Evolutionary conservation across 2,329 filamentous ascomycete genomes (phyloP), one percentile per base, ranked within the genome.

Genomic region (Colletotrichum echinochloae): DNA sequence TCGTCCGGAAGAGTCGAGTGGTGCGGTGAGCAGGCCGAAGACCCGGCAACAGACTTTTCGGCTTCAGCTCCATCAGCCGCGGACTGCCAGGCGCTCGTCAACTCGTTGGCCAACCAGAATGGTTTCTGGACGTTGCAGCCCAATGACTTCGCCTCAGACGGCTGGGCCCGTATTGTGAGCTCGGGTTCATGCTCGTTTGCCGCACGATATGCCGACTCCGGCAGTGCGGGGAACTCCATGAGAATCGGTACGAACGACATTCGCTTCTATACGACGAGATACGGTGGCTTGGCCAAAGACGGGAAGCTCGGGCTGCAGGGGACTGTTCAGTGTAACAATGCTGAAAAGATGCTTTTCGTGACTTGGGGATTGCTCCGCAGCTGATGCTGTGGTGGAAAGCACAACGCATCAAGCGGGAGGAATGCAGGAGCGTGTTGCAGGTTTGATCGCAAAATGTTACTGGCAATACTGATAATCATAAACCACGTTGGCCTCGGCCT

Each of bases 191-290:
- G 72, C 61, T 54, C 63, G 26, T 73, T 73, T 48, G 71, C 67
- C 14, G 61, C 44, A 44, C 57, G 65, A 23, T 51, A 60, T 3
- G 65, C 64, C 57, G 54, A 66, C 35, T 39, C 59, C 14, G 55
- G 55, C 12, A 66, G 56, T 18, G 48, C 41, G 12, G 33, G 26
- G 16, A 64, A 37, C 52, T 41, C 48, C n/a, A 49, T 73, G 44
- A 60, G 35, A 14, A 60, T 73, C 33, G 72, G 72, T 26, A 71
- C 72, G 33, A 73, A 73, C 30, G 72, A 73, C 11, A 46, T 73
- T 12, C 60, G 67, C 20, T 73, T 69, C 44, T 71, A 73, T 49
- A 69, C 62, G 6, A 61, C 39, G 4, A 62, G 71, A 14, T 68
- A 66, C 20, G 30, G 35, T 14, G 26, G 39, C 11, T 44, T 68